Evolutionary conservation across 2,329 filamentous ascomycete genomes (phyloP).

Genomic region (Fusarium sp.): DNA sequence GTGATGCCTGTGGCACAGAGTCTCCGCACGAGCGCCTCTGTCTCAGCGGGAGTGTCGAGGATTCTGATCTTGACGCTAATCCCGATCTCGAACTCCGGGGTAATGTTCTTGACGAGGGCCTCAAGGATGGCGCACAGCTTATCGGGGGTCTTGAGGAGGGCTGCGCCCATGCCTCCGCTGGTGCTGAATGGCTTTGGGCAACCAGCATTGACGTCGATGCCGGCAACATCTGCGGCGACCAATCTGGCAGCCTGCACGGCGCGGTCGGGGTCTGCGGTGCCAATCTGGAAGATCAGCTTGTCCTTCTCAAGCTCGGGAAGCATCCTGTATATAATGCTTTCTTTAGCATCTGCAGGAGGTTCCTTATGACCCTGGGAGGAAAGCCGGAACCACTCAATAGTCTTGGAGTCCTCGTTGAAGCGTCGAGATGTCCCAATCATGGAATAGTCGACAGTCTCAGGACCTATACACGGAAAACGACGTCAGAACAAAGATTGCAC

Average conservation of each 20-base stretch:
- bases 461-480: slow-evolving; percentile 63
- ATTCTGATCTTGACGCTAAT: slow-evolving; percentile 98
- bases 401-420: slow-evolving; percentile 80
- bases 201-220: slow-evolving; percentile 98
- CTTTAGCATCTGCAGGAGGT: slow-evolving; percentile 62
- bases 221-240: slow-evolving; percentile 87
- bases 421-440: slow-evolving; percentile 88
- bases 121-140: slow-evolving; percentile 85
- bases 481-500: slow-evolving; percentile 5
- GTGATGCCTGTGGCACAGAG: slow-evolving; percentile 91
- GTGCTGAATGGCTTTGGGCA: slow-evolving; percentile 98
- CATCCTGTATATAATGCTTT: slow-evolving; percentile 85
- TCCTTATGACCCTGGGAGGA: slow-evolving; percentile 77
- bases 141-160: slow-evolving; percentile 86
- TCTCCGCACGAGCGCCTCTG: slow-evolving; percentile 79
- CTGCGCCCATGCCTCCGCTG: slow-evolving; percentile 93
- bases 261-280: slow-evolving; percentile 83
- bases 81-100: slow-evolving; percentile 83
- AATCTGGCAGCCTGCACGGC: slow-evolving; percentile 88
- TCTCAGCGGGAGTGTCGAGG: slow-evolving; percentile 80
- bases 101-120: slow-evolving; percentile 82
- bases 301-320: slow-evolving; percentile 81
- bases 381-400: slow-evolving; percentile 85
- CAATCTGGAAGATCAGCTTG: slow-evolving; percentile 90
- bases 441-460: slow-evolving; percentile 92